Evolutionary conservation across 2,329 filamentous ascomycete genomes (phyloP), one percentile per base, ranked within the genome.

Genomic region (Akanthomyces lecanii): DNA sequence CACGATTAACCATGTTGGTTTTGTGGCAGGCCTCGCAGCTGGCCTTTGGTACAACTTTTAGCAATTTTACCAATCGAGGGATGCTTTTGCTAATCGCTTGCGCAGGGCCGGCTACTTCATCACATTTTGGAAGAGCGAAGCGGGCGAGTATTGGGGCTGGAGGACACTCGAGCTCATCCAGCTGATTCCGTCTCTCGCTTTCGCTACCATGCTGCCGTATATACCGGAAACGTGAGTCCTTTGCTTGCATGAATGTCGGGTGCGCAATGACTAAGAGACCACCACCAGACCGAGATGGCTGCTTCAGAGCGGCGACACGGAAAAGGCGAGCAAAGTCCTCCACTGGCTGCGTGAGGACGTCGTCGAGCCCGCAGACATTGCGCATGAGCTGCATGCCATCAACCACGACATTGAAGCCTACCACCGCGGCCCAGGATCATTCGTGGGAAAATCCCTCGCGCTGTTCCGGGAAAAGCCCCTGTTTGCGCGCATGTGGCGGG

Each of bases 1-100:
- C 1, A 82, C 85, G 11, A 77, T 86, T 71, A 86, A 86, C 67
- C 84, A 86, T 59, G 77, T 85, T 51, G 84, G 84, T 3, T 81
- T 86, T 63, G 79, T 86, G 28, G 76, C 77, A 2, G 84, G 84
- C 3, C 71, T 85, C 7, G 82, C 82, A 1, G 68, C 69, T 5
- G 83, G 83, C 0, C 83, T 85, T 63, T 85, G 83, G 83, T 85
- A 71, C 42, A 74, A 38, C 64, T 25, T 33, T 1, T 33, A 30
- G 33, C 51, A 5, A 45, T 38, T 6, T 52, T 5, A 21, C 1
- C 1, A 18, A 21, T 18, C 11, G 36, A 11, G 25, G 4, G 42
- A 14, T 30, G 28, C 38, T 33, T 59, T 40, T 40, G 21, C 51
- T 65, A 57, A 67, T 60, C 48, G 23, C 8, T 7, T 33, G 40